Conservation (phyloP, 2,329 filamentous ascomycete species). For the Orbilia oligospora region DNA sequence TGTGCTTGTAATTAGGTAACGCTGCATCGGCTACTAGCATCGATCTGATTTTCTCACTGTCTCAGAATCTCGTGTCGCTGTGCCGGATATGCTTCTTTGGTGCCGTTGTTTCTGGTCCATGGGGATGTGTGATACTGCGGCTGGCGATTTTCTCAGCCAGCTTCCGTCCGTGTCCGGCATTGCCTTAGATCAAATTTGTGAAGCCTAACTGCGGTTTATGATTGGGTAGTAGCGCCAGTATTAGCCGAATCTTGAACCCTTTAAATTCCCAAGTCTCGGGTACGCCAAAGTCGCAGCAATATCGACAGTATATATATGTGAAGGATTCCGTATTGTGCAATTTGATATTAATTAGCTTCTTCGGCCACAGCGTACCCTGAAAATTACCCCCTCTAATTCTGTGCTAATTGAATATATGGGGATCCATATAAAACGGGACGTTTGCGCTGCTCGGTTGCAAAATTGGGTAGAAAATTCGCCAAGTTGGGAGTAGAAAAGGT, state of each 20-base stretch:
- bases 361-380: neutral
- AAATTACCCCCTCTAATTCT: neutral
- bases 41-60: conserved; percentile 18
- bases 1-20: conserved; percentile 5
- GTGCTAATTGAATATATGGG: neutral
- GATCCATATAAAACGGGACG: neutral
- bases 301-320: no score
- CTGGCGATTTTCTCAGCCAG: neutral
- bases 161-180: neutral
- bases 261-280: neutral
- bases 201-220: neutral
- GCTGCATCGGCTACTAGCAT: neutral
- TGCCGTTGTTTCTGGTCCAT: neutral
- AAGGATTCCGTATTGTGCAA: neutral
- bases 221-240: neutral
- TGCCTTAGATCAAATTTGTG: neutral
- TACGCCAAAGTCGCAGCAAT: neutral
- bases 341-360: neutral
- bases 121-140: neutral
- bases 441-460: neutral
- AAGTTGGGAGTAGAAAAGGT: neutral
- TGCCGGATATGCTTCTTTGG: neutral
- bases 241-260: neutral
- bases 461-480: neutral
- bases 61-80: conserved; percentile 13